phyloP scores from a whole-genome alignment of 306 rosid species.

The Malus domestica region ASM211411v1 NC_041801.1:22041001-22041500 shows the following conservation, averaged over 20 bases:
- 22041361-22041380: background rate
- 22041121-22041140: slow-evolving; percentile 71
- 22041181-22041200: slow-evolving; percentile 30
- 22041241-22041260: slow-evolving; percentile 52
- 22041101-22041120: slow-evolving; percentile 79
- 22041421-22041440: slow-evolving; percentile 46
- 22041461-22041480: slow-evolving; percentile 50
- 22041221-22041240: slow-evolving; percentile 49
- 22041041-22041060: slow-evolving; percentile 66
- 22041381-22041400: slow-evolving; percentile 51
- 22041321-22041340: background rate
- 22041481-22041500: slow-evolving; percentile 50
- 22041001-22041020: slow-evolving; percentile 91
- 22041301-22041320: background rate
- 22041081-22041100: slow-evolving; percentile 62
- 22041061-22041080: slow-evolving; percentile 63
- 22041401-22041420: slow-evolving; percentile 38
- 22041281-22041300: background rate
- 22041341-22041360: background rate
- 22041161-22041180: slow-evolving; percentile 58
- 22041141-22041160: slow-evolving; percentile 53
- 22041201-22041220: slow-evolving; percentile 55
- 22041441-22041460: slow-evolving; percentile 65
- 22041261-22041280: slow-evolving; percentile 60
- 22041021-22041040: slow-evolving; percentile 60